phyloP scores from a whole-genome alignment of 129 eudicot genomes.

The Flaveria brownii region DNA sequence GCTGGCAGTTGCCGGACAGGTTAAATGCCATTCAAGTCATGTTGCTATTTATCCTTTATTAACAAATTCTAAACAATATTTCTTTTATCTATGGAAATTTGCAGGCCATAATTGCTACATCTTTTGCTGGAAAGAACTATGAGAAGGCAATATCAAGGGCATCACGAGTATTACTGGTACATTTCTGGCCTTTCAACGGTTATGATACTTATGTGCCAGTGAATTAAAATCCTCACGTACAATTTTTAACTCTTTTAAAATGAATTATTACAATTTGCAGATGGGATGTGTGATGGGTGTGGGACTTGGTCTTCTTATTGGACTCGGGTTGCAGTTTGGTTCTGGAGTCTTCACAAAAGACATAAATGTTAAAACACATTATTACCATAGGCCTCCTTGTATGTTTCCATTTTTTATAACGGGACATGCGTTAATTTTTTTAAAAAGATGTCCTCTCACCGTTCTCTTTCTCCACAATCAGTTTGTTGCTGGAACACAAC shows the following conservation, averaged over 20 bases:
- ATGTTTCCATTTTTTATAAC: not conserved
- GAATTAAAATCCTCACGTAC: not conserved
- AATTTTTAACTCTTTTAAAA: not conserved
- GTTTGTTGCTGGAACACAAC: slow-evolving; percentile 89
- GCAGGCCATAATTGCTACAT: slow-evolving; percentile 87
- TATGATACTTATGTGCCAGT: not conserved
- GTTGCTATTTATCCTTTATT: not conserved
- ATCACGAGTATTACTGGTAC: slow-evolving; percentile 77
- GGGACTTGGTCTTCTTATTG: slow-evolving; percentile 68
- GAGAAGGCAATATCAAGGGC: slow-evolving; percentile 79
- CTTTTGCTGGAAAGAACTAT: slow-evolving; percentile 89
- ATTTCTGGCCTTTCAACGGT: too few relatives aligned
- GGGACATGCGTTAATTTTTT: not conserved
- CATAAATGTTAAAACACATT: slow-evolving; percentile 52
- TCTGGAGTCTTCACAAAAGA: slow-evolving; percentile 66
- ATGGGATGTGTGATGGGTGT: slow-evolving; percentile 80
- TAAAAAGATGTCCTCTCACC: not conserved
- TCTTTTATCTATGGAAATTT: not conserved
- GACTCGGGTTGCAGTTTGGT: slow-evolving; percentile 81
- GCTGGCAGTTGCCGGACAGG: slow-evolving; percentile 94
- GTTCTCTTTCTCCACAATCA: slow-evolving; percentile 23
- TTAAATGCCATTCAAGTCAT: slow-evolving; percentile 8
- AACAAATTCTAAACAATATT: not conserved
- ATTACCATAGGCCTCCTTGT: slow-evolving; percentile 71
- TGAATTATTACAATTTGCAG: slow-evolving; percentile 39